phyloP scores from a whole-genome alignment of 192 early-diverging fungal genomes.

The Backusella westeae region DNA sequence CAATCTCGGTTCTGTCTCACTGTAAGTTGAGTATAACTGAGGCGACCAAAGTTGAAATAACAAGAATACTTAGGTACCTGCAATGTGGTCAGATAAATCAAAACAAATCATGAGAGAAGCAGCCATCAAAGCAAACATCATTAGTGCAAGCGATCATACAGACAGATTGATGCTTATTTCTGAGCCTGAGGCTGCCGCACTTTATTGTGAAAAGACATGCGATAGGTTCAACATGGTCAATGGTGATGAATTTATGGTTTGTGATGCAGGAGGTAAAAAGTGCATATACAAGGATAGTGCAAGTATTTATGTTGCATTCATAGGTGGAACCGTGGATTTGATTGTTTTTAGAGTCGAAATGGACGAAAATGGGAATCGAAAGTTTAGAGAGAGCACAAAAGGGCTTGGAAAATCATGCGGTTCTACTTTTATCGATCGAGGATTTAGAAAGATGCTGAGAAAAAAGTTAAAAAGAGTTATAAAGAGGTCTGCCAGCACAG shows the following conservation, averaged over 20 bases:
- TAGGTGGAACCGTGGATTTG: constrained; percentile 53
- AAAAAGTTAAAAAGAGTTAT: constrained; percentile 25
- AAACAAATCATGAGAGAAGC: constrained; percentile 52
- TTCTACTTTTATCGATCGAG: constrained; percentile 51
- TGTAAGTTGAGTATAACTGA: constrained; percentile 2
- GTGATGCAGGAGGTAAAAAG: constrained; percentile 49
- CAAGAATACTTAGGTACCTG: constrained; percentile 27
- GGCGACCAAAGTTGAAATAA: too few relatives aligned
- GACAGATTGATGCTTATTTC: constrained; percentile 47
- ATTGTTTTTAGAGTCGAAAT: constrained; percentile 46
- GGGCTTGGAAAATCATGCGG: constrained; percentile 51
- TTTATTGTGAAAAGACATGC: constrained; percentile 52
- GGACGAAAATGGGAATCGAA: constrained; percentile 27
- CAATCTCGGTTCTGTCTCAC: constrained; percentile 35
- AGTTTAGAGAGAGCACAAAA: constrained; percentile 43
- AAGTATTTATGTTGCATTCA: background rate
- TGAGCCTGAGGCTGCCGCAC: constrained; percentile 54
- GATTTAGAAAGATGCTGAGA: constrained; percentile 42
- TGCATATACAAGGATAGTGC: too few relatives aligned
- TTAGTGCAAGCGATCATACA: constrained; percentile 37
- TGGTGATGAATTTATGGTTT: constrained; percentile 54
- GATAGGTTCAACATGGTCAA: constrained; percentile 49
- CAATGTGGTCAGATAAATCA: constrained; percentile 51
- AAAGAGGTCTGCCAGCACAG: background rate
- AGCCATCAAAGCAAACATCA: constrained; percentile 45